Conservation (phyloP, 2,329 filamentous ascomycete species). For the Aaosphaeria pasadenensis region DNA sequence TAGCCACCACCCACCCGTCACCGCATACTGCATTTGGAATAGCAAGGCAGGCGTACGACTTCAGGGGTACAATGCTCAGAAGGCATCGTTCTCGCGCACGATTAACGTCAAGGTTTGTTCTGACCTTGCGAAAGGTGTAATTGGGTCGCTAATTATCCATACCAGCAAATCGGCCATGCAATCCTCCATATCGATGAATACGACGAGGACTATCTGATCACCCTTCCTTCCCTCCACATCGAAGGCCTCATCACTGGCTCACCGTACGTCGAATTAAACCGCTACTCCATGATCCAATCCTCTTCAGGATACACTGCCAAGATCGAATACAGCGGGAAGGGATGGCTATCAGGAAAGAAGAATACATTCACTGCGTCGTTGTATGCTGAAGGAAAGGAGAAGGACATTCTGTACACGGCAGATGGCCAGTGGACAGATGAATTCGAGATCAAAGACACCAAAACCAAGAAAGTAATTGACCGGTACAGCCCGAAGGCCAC, state of each 20-base stretch:
- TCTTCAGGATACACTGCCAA: constrained; percentile 83
- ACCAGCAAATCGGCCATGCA: constrained; percentile 78
- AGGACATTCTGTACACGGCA: constrained; percentile 73
- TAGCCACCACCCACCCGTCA: constrained; percentile 88
- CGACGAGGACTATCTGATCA: constrained; percentile 81
- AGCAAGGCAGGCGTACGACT: constrained; percentile 72
- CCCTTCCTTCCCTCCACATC: constrained; percentile 85
- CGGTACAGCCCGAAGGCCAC: constrained; percentile 47
- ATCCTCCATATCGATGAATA: constrained; percentile 68
- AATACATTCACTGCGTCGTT: constrained; percentile 79
- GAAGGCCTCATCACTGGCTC: constrained; percentile 84
- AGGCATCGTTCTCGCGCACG: constrained; percentile 88
- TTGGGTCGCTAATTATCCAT: background rate
- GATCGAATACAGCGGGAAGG: constrained; percentile 90
- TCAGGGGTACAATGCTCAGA: constrained; percentile 91
- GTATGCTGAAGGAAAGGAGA: constrained; percentile 67
- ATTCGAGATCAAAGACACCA: constrained; percentile 73
- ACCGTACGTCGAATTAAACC: constrained; percentile 89
- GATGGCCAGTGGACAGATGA: constrained; percentile 87
- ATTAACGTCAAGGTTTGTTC: constrained; percentile 73
- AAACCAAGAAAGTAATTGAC: constrained; percentile 43
- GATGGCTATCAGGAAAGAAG: constrained; percentile 94
- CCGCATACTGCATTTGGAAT: constrained; percentile 91
- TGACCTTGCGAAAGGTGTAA: background rate
- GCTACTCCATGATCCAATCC: constrained; percentile 78